Conservation (phyloP, 1,284 basidiomycete genomes). For the Leccinum variabile region DNA sequence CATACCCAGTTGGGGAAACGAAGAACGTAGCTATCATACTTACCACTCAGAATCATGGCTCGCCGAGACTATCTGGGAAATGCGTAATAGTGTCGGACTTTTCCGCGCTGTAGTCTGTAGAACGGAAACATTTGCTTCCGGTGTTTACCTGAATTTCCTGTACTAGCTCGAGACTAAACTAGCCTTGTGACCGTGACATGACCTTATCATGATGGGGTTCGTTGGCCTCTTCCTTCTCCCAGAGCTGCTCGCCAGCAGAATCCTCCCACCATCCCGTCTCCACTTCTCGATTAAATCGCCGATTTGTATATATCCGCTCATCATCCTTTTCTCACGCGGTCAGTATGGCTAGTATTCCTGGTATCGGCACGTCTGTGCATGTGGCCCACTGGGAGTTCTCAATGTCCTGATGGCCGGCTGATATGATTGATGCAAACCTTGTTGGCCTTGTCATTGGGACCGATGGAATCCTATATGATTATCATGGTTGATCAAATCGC, state of each 20-base stretch:
- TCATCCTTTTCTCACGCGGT: slow-evolving; percentile 8
- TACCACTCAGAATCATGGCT: too few species aligned
- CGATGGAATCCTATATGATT: slow-evolving; percentile 69
- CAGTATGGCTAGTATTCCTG: slow-evolving; percentile 71
- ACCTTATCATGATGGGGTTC: slow-evolving; percentile 45
- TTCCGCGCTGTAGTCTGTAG: too few species aligned
- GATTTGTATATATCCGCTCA: slow-evolving; percentile 3
- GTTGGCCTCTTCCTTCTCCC: slow-evolving; percentile 41
- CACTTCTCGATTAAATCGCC: slow-evolving; percentile 6
- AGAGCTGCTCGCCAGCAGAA: slow-evolving; percentile 66
- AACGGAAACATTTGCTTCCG: too few species aligned
- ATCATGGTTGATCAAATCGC: slow-evolving; percentile 63
- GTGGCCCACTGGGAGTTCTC: slow-evolving; percentile 62
- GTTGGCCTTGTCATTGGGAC: slow-evolving; percentile 93
- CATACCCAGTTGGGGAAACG: too few species aligned
- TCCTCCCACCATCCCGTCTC: slow-evolving; percentile 56
- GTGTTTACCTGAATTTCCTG: too few species aligned
- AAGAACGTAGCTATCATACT: too few species aligned
- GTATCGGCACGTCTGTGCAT: slow-evolving; percentile 86
- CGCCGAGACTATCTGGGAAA: too few species aligned
- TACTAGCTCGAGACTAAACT: too few species aligned
- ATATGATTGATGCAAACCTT: slow-evolving; percentile 90
- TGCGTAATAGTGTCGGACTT: too few species aligned
- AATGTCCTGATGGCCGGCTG: slow-evolving; percentile 68
- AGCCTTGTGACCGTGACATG: slow-evolving; percentile 88